Evolutionary conservation across 345 rosid species (phyloP).

Genomic region (Sonneratia alba): DNA sequence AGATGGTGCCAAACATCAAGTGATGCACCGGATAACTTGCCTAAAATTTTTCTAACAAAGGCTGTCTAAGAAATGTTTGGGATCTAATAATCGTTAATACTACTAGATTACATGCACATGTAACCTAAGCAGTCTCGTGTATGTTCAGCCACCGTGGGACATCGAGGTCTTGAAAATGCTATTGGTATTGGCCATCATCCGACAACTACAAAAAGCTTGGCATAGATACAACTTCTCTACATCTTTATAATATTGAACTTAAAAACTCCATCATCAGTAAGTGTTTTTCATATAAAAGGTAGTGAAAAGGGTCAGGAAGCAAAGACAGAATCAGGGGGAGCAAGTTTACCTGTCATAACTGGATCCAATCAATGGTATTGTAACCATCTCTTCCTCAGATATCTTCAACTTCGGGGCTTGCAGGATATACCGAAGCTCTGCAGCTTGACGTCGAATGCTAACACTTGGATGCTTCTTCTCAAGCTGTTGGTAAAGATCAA

Average conservation of each 20-base stretch:
- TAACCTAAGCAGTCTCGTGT: not conserved
- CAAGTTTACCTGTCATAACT: constrained; percentile 59
- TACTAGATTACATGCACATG: not conserved
- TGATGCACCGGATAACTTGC: not conserved
- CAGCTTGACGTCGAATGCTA: constrained; percentile 91
- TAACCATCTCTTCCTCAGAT: constrained; percentile 85
- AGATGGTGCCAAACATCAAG: not conserved
- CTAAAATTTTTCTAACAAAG: not conserved
- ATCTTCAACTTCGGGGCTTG: constrained; percentile 97
- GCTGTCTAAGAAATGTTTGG: too few species aligned
- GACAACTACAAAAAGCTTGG: not conserved
- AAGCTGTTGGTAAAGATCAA: constrained; percentile 73
- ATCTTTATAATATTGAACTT: not conserved
- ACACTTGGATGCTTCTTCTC: constrained; percentile 69
- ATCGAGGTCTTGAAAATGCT: not conserved
- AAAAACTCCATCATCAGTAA: not conserved
- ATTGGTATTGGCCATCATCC: not conserved
- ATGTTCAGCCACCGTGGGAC: not conserved
- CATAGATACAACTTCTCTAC: not conserved
- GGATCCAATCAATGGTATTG: constrained; percentile 69
- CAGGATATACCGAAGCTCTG: constrained; percentile 73
- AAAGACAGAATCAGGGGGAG: not conserved
- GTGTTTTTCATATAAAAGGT: not conserved
- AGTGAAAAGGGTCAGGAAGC: not conserved
- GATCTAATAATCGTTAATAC: too few species aligned